Percentiles rank a stretch among this genome's conserved stretches.
Conservation (phyloP, 345 rosid species). For the thale cress (Arabidopsis thaliana) region TAIR10.1 NC_003070.9:3626001-3626500, state of each 20-base stretch:
- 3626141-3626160: constrained; percentile 52
- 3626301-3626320: constrained; percentile 50
- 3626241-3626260: constrained; percentile 52
- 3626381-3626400: constrained; percentile 15
- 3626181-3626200: constrained; percentile 54
- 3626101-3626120: constrained; percentile 58
- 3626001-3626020: constrained; percentile 58
- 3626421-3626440: background rate
- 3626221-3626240: constrained; percentile 49
- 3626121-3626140: constrained; percentile 55
- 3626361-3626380: constrained; percentile 53
- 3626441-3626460: background rate
- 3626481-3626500: constrained; percentile 45
- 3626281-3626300: constrained; percentile 58
- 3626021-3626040: constrained; percentile 58
- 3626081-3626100: constrained; percentile 45
- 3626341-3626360: constrained; percentile 59
- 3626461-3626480: background rate
- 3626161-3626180: constrained; percentile 54
- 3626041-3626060: constrained; percentile 39
- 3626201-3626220: constrained; percentile 49
- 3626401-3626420: background rate
- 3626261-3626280: constrained; percentile 60
- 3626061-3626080: constrained; percentile 51
- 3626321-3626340: constrained; percentile 54